Evolutionary conservation across 2,329 filamentous ascomycete species (phyloP).

Genomic region (Cladosporium sp.): DNA sequence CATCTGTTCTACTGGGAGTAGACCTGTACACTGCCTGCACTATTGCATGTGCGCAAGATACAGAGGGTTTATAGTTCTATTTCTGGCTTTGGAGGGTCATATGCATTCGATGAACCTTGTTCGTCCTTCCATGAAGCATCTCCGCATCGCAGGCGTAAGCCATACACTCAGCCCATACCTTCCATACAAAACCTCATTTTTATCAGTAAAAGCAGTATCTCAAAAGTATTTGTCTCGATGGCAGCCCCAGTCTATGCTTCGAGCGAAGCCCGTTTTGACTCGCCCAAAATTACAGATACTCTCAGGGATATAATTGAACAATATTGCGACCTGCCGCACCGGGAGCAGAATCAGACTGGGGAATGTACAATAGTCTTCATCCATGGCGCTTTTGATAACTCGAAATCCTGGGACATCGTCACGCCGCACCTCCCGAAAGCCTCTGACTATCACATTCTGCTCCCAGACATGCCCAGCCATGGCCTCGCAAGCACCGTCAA

Average conservation of each 20-base stretch:
- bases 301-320: neutral
- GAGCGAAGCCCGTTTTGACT: neutral
- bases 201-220: neutral
- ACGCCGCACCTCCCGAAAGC: constrained; percentile 23
- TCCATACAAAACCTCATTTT: neutral
- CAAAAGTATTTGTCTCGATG: neutral
- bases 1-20: neutral
- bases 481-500: constrained; percentile 24
- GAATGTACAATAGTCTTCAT: neutral
- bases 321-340: neutral
- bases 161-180: neutral
- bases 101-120: neutral
- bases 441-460: constrained; percentile 26
- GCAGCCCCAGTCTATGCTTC: neutral
- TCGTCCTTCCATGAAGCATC: neutral
- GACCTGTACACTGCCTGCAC: neutral
- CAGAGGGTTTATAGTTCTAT: no score
- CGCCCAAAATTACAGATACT: neutral
- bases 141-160: neutral
- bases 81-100: neutral
- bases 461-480: constrained; percentile 30
- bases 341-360: neutral
- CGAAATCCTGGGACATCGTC: constrained; percentile 26
- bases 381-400: neutral
- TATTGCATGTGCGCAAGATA: neutral